Evolutionary conservation across 768 basidiomycete species (phyloP).

Genomic region (Leucocoprinus sp.): DNA sequence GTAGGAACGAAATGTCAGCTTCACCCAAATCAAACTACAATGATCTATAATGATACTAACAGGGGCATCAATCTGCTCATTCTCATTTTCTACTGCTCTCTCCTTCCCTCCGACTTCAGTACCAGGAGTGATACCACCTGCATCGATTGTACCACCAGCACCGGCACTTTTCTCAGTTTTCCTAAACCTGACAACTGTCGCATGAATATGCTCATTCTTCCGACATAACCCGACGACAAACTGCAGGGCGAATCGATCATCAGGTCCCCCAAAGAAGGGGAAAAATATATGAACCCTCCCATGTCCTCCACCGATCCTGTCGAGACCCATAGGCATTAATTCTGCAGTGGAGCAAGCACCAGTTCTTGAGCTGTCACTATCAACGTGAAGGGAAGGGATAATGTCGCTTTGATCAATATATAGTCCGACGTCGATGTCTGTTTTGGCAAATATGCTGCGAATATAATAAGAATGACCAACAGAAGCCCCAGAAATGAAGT

Average conservation of each 20-base stretch:
- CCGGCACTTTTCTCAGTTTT: constrained; percentile 30
- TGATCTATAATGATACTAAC: constrained; percentile 28
- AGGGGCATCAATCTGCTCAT: constrained; percentile 35
- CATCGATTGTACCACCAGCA: not conserved
- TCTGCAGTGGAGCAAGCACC: constrained; percentile 5
- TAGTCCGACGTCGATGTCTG: constrained; percentile 69
- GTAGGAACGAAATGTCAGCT: not conserved
- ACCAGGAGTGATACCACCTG: constrained; percentile 16
- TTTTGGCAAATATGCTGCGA: constrained; percentile 67
- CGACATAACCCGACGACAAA: constrained; percentile 77
- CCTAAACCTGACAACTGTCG: constrained; percentile 64
- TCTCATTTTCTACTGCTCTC: constrained; percentile 15
- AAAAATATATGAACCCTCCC: constrained; percentile 58
- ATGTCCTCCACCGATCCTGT: constrained; percentile 9
- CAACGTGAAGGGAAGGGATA: constrained; percentile 10
- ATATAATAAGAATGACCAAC: constrained; percentile 76
- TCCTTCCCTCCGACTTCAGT: constrained; percentile 17
- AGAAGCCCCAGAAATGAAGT: constrained; percentile 22
- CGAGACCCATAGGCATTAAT: not conserved
- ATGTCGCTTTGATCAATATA: constrained; percentile 63
- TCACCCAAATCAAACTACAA: not conserved
- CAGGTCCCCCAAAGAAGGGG: constrained; percentile 92
- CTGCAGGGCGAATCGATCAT: constrained; percentile 81
- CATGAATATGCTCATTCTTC: constrained; percentile 53
- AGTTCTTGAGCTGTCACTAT: constrained; percentile 1